phyloP scores from a whole-genome alignment of 306 rosid genomes.

The Carpinus fangiana region DNA sequence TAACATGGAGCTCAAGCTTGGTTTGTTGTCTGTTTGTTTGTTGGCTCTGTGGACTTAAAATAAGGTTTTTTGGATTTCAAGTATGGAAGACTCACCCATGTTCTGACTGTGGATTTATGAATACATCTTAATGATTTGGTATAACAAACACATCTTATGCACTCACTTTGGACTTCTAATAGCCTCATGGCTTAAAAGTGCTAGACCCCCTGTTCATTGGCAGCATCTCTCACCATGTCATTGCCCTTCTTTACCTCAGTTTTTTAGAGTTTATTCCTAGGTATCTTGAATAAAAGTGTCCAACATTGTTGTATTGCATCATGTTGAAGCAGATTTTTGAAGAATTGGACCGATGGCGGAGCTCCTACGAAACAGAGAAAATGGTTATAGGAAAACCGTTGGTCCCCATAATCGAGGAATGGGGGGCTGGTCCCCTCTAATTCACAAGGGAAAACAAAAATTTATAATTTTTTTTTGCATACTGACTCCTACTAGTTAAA shows the following conservation, averaged over 20 bases:
- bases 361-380: too few species aligned
- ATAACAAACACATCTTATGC: background rate
- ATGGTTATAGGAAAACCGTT: too few species aligned
- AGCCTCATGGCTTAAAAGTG: background rate
- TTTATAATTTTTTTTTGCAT: too few species aligned
- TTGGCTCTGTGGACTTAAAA: too few species aligned
- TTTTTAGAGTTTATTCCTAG: background rate
- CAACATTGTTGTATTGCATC: background rate
- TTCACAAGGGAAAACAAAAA: too few species aligned
- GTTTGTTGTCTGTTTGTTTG: background rate
- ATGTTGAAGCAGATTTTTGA: too few species aligned
- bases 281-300: background rate
- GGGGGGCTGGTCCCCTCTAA: too few species aligned
- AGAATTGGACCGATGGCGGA: too few species aligned
- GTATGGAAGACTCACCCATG: background rate
- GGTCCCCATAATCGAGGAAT: too few species aligned
- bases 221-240: background rate
- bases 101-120: too few species aligned
- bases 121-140: too few species aligned
- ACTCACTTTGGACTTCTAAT: background rate
- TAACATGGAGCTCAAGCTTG: background rate
- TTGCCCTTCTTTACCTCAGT: background rate
- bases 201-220: background rate
- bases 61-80: background rate
- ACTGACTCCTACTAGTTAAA: too few species aligned